Evolutionary conservation across 2,329 filamentous ascomycete genomes (phyloP).

Genomic region (Cercospora sp.): DNA sequence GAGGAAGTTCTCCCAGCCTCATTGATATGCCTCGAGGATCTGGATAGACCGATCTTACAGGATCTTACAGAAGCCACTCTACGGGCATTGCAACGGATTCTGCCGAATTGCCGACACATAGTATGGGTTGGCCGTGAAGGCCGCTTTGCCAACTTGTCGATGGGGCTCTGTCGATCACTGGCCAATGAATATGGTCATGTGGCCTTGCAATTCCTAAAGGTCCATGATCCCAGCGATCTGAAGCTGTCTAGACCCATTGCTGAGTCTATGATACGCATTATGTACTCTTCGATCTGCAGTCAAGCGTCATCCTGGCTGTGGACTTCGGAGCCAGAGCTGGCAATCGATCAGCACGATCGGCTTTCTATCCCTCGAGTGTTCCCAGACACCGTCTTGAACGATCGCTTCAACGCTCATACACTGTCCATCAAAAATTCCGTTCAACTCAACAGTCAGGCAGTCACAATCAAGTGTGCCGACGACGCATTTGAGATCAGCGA

Average conservation of each 20-base stretch:
- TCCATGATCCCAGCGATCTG: conserved; percentile 5
- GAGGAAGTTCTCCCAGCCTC: conserved; percentile 10
- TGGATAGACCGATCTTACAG: conserved; percentile 9
- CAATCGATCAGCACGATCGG: neutral
- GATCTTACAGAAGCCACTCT: conserved; percentile 2
- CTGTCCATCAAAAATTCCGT: neutral
- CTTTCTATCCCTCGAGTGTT: conserved; percentile 4
- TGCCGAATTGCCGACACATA: conserved; percentile 11
- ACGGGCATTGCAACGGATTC: conserved; percentile 4
- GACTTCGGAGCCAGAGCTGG: conserved; percentile 5
- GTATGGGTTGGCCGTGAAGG: conserved; percentile 10
- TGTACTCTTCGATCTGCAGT: conserved; percentile 4
- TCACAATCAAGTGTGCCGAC: conserved; percentile 10
- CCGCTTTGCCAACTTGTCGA: conserved; percentile 4
- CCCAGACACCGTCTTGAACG: conserved; percentile 2
- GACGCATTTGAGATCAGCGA: conserved; percentile 12
- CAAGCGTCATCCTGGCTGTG: conserved; percentile 9
- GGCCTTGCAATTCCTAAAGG: conserved; percentile 6
- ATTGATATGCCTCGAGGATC: conserved; percentile 10
- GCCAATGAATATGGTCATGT: conserved; percentile 13
- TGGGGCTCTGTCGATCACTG: conserved; percentile 9
- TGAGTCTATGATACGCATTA: conserved; percentile 3
- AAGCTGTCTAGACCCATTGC: conserved; percentile 3
- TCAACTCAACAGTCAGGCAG: conserved; percentile 7
- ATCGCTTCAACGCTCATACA: conserved; percentile 6